These are phyloP conservation scores for Sesbania bispinosa DNA, from an alignment of 306 rosid genomes.

Conservation along the genomic window DNA sequence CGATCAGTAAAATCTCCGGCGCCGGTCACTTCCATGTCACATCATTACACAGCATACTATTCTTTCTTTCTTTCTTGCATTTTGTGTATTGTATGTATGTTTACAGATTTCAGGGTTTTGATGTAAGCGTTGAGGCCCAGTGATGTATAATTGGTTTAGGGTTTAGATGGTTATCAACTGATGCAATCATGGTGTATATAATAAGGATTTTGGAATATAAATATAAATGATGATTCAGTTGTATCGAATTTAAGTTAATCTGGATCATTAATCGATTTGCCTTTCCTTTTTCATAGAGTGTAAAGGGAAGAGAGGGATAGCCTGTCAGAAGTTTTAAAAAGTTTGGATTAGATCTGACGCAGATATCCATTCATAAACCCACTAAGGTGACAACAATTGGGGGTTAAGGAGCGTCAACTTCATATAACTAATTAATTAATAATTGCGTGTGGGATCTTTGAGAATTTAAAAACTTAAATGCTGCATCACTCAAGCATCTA, in stretches of 20 bases:
- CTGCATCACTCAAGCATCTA: not conserved
- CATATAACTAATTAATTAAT: too few species aligned
- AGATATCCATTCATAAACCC: too few species aligned
- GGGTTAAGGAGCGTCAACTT: too few species aligned
- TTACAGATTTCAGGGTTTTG: not conserved
- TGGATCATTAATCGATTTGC: not conserved
- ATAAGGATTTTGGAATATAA: not conserved
- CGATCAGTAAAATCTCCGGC: slow-evolving; percentile 37
- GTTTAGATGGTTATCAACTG: not conserved
- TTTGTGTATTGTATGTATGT: not conserved
- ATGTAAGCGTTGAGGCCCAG: slow-evolving; percentile 5
- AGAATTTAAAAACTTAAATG: not conserved
- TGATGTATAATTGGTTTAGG: not conserved
- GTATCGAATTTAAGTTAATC: not conserved
- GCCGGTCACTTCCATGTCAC: not conserved
- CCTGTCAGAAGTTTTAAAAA: too few species aligned
- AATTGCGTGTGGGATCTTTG: slow-evolving; percentile 15
- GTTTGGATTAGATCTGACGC: too few species aligned
- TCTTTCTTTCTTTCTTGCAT: not conserved
- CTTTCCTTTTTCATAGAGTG: not conserved
- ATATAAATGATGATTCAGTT: not conserved
- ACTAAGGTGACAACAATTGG: too few species aligned
- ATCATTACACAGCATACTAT: not conserved
- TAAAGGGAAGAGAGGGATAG: not conserved
- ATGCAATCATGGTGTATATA: not conserved